These are phyloP conservation scores for Yarrowia keelungensis DNA, from an alignment of 805 yeast species.

Conservation along the genomic window DNA sequence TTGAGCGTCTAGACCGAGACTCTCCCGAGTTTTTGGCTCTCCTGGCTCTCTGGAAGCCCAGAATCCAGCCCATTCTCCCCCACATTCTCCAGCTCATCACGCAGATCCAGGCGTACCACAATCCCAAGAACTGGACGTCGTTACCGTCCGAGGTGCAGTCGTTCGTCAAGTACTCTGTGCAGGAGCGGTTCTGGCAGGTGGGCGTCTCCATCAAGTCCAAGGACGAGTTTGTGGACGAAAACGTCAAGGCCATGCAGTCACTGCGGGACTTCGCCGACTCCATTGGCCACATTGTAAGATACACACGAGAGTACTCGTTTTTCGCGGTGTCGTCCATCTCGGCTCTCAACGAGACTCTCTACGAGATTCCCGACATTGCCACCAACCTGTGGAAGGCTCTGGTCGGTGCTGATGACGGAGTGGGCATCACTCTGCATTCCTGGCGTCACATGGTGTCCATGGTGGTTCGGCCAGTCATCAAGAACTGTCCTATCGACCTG, in stretches of 20 bases:
- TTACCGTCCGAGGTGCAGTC: conserved; percentile 89
- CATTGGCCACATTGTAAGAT: conserved; percentile 93
- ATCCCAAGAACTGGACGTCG: conserved; percentile 88
- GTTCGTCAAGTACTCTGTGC: conserved; percentile 86
- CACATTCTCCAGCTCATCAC: conserved; percentile 84
- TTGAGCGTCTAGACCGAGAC: conserved; percentile 84
- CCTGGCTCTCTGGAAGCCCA: conserved; percentile 86
- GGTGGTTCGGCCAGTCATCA: conserved; percentile 82
- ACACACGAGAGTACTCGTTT: conserved; percentile 95
- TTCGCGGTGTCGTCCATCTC: conserved; percentile 88
- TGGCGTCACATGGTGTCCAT: conserved; percentile 97
- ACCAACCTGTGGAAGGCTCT: conserved; percentile 80
- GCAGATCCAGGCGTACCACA: conserved; percentile 93
- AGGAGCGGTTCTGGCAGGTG: conserved; percentile 98
- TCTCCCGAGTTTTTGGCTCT: conserved; percentile 75
- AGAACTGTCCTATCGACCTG: conserved; percentile 81
- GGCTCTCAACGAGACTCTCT: conserved; percentile 86
- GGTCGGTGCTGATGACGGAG: conserved; percentile 67
- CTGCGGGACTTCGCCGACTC: conserved; percentile 96
- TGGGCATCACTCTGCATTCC: conserved; percentile 90
- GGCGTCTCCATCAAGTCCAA: conserved; percentile 94
- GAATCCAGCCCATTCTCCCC: conserved; percentile 89
- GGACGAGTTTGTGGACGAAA: conserved; percentile 93
- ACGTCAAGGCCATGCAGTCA: conserved; percentile 91
- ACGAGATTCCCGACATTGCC: conserved; percentile 84